Evolutionary conservation across 148 eudicot genomes (phyloP).

Genomic region (Chenopodium album): DNA sequence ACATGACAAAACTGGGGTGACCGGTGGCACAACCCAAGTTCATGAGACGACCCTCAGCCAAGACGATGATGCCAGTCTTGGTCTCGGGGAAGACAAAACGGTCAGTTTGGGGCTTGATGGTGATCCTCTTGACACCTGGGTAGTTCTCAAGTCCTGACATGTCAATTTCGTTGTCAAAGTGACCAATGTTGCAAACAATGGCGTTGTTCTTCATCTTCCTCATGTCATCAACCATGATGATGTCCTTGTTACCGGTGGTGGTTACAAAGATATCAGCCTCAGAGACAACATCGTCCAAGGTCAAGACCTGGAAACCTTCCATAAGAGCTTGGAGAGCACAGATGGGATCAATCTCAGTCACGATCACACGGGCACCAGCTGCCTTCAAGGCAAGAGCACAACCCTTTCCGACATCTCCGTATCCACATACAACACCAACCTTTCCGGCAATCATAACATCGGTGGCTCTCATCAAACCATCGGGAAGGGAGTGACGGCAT

Average conservation of each 20-base stretch:
- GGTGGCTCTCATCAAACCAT: constrained; percentile 98
- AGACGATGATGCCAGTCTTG: constrained; percentile 62
- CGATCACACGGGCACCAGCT: constrained; percentile 87
- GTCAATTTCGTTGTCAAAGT: constrained; percentile 96
- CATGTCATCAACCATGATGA: constrained; percentile 96
- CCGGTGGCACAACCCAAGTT: constrained; percentile 99
- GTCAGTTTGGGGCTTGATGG: constrained; percentile 96
- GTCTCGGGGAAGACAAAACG: constrained; percentile 91
- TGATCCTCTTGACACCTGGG: constrained; percentile 88
- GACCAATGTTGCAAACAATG: constrained; percentile 98
- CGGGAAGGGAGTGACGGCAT: constrained; percentile 98
- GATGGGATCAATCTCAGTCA: constrained; percentile 91
- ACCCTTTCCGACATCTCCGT: constrained; percentile 99
- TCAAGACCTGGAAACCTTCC: constrained; percentile 80
- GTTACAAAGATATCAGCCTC: constrained; percentile 86
- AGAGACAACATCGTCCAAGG: constrained; percentile 78
- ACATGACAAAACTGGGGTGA: constrained; percentile 98
- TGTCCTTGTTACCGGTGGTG: constrained; percentile 99
- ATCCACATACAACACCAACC: constrained; percentile 86
- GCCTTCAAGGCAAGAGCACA: constrained; percentile 92
- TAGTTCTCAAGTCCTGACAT: constrained; percentile 83
- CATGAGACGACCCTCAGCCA: constrained; percentile 98
- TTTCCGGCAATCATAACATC: constrained; percentile 99
- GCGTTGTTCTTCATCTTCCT: constrained; percentile 98
- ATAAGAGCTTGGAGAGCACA: constrained; percentile 93